A percentile compares a stretch with the other conserved stretches of the same genome.
These are phyloP conservation scores for Glarea lozoyensis DNA, from an alignment of 495 filamentous ascomycete species.

Conservation along the genomic window DNA sequence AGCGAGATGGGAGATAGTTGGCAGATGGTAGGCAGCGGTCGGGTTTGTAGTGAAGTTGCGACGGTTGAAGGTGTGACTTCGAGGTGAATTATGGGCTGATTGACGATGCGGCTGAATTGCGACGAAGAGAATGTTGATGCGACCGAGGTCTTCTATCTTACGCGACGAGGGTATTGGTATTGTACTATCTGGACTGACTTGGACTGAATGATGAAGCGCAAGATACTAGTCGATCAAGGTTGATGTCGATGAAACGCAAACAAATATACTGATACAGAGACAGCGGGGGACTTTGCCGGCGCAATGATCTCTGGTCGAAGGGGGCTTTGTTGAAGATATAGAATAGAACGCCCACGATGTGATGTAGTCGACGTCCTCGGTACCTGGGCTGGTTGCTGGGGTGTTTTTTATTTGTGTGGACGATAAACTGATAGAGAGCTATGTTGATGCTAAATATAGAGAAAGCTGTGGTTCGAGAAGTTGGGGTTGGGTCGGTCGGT, in stretches of 20 bases:
- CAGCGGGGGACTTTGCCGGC: conserved; percentile 2
- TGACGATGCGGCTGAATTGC: neutral
- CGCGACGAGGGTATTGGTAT: too few species aligned
- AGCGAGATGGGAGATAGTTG: neutral
- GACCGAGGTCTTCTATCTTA: neutral
- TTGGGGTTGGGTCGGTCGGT: conserved; percentile 13
- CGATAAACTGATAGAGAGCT: conserved; percentile 18
- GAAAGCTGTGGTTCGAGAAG: conserved; percentile 27
- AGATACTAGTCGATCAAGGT: neutral
- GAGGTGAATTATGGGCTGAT: neutral
- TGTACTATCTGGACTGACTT: too few species aligned
- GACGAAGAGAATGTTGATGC: neutral
- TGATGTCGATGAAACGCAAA: conserved; percentile 11
- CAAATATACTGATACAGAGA: conserved; percentile 7
- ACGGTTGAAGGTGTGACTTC: neutral
- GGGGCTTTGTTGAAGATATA: conserved; percentile 8
- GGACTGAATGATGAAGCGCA: too few species aligned
- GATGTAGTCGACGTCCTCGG: neutral
- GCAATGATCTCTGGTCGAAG: neutral
- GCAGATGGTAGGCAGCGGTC: neutral
- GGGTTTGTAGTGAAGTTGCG: neutral
- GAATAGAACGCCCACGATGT: neutral
- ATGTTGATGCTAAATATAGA: conserved; percentile 39
- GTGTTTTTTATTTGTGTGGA: conserved; percentile 11
- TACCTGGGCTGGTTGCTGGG: conserved; percentile 8